Conservation (phyloP, 805 yeast species). For the Nakazawaea ishiwadae region DNA sequence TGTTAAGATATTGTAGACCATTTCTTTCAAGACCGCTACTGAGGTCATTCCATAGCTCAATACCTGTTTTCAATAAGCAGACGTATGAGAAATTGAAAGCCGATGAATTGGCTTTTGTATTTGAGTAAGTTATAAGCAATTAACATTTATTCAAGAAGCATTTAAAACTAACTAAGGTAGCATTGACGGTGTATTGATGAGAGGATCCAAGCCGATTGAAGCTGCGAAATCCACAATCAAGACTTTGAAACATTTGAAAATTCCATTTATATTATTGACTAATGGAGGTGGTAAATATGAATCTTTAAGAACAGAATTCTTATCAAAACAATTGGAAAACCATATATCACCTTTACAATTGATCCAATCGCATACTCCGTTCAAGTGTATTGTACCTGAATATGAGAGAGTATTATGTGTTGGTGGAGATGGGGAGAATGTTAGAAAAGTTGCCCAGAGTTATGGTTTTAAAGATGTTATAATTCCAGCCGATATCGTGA, state of each 20-base stretch:
- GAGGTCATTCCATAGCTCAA: background rate
- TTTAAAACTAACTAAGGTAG: slow-evolving; percentile 26
- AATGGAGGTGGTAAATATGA: slow-evolving; percentile 89
- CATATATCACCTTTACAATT: slow-evolving; percentile 58
- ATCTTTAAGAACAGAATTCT: slow-evolving; percentile 45
- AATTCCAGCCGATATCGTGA: slow-evolving; percentile 67
- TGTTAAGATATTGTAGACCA: background rate
- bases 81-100: slow-evolving; percentile 4
- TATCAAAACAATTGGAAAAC: slow-evolving; percentile 40
- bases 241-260: slow-evolving; percentile 42
- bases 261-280: slow-evolving; percentile 82
- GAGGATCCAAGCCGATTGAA: slow-evolving; percentile 66
- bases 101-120: slow-evolving; percentile 27
- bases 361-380: slow-evolving; percentile 87
- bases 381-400: slow-evolving; percentile 50
- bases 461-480: slow-evolving; percentile 80
- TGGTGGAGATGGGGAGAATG: slow-evolving; percentile 72
- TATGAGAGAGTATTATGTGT: slow-evolving; percentile 68
- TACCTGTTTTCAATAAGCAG: background rate
- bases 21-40: background rate
- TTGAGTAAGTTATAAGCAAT: slow-evolving; percentile 20
- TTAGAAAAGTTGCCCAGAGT: slow-evolving; percentile 65
- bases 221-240: slow-evolving; percentile 59
- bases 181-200: slow-evolving; percentile 84
- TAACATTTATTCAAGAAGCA: background rate